These are phyloP conservation scores for Oldenlandia corymbosa DNA, from an alignment of 257 asterid species.

Conservation along the genomic window DNA sequence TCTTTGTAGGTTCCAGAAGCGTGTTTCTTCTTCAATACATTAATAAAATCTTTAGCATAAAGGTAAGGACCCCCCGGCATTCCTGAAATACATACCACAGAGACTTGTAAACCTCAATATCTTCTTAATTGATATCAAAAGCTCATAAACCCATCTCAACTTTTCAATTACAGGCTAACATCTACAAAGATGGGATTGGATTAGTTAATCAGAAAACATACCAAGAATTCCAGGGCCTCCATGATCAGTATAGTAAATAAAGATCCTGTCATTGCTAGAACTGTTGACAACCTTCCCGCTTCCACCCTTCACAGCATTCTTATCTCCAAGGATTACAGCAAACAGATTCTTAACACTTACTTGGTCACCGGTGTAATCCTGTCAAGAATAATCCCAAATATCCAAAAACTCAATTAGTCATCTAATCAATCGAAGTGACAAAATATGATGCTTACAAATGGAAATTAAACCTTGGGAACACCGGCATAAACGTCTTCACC, in stretches of 20 bases:
- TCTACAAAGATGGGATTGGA: not conserved
- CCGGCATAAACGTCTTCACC: constrained; percentile 80
- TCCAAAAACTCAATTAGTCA: not conserved
- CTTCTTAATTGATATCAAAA: not conserved
- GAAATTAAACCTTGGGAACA: constrained; percentile 98
- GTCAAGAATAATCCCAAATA: not conserved
- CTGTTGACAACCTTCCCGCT: constrained; percentile 73
- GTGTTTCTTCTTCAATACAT: constrained; percentile 68
- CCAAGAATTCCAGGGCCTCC: constrained; percentile 98
- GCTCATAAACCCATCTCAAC: not conserved
- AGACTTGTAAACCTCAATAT: not conserved
- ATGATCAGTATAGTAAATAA: constrained; percentile 79
- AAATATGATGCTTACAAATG: no score
- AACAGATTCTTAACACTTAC: constrained; percentile 53
- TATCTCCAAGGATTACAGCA: constrained; percentile 80
- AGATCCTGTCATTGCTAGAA: constrained; percentile 64
- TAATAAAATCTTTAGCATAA: constrained; percentile 65
- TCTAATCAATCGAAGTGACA: no score
- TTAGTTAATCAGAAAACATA: constrained; percentile 28
- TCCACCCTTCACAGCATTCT: constrained; percentile 58
- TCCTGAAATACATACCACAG: constrained; percentile 30
- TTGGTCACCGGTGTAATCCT: constrained; percentile 81
- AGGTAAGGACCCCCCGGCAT: constrained; percentile 71
- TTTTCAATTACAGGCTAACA: not conserved
- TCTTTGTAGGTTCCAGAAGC: constrained; percentile 64